These are phyloP conservation scores for Purpureocillium takamizusanense DNA, from an alignment of 2,329 filamentous ascomycete genomes.

Conservation along the genomic window DNA sequence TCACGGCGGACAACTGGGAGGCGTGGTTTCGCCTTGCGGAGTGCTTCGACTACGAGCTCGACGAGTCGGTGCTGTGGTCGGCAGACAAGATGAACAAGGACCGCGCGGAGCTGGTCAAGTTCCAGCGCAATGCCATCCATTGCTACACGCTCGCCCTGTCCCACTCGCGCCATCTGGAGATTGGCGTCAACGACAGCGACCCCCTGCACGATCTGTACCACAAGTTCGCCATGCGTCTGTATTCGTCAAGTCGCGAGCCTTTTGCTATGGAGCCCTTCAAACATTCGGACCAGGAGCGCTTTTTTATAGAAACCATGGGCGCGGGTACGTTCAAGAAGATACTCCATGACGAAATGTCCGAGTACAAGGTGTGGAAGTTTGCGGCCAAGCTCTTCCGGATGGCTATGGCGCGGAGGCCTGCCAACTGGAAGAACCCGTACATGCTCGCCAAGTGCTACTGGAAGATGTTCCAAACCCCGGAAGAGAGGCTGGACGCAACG, in stretches of 20 bases:
- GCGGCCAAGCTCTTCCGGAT: constrained; percentile 46
- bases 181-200: constrained; percentile 38
- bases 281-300: constrained; percentile 47
- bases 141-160: constrained; percentile 59
- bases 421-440: constrained; percentile 52
- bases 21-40: constrained; percentile 85
- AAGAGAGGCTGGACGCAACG: constrained; percentile 32
- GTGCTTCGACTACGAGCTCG: constrained; percentile 78
- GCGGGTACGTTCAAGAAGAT: constrained; percentile 42
- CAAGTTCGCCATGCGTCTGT: constrained; percentile 53
- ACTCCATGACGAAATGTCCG: constrained; percentile 46
- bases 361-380: constrained; percentile 54
- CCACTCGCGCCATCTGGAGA: constrained; percentile 37
- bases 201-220: constrained; percentile 50
- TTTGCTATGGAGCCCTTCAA: constrained; percentile 55
- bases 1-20: constrained; percentile 75
- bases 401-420: constrained; percentile 43
- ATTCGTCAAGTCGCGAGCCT: constrained; percentile 52
- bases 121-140: constrained; percentile 75
- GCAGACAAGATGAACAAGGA: constrained; percentile 88
- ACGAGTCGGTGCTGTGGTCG: constrained; percentile 81
- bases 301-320: constrained; percentile 43
- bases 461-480: constrained; percentile 51
- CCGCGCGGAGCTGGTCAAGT: constrained; percentile 61
- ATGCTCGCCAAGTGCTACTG: constrained; percentile 55